These are phyloP conservation scores for Pleurotus tuoliensis DNA, from an alignment of 768 basidiomycete genomes.

Conservation along the genomic window DNA sequence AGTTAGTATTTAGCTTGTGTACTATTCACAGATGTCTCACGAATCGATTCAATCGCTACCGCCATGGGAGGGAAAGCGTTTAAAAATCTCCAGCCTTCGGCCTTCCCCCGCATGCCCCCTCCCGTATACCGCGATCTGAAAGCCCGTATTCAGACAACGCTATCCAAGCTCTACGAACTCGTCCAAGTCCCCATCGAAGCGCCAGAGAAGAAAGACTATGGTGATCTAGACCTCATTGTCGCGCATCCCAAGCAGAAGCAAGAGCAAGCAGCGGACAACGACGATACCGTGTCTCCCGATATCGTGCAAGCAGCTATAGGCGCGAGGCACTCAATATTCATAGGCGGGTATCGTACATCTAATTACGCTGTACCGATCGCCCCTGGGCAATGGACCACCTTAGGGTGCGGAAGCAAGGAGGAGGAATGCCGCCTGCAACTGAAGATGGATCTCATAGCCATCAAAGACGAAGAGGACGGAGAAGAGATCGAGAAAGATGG, in stretches of 20 bases:
- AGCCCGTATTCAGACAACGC: constrained; percentile 32
- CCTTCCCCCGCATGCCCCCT: constrained; percentile 63
- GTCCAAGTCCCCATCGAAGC: constrained; percentile 59
- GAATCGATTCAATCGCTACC: neutral
- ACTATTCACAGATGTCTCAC: neutral
- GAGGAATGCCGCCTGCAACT: constrained; percentile 18
- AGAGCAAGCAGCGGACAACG: constrained; percentile 9
- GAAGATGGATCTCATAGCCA: constrained; percentile 14
- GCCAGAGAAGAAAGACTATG: constrained; percentile 62
- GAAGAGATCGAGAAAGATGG: neutral
- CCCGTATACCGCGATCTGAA: constrained; percentile 50
- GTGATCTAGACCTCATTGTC: constrained; percentile 70
- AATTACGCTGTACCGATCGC: constrained; percentile 56
- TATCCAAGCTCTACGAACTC: constrained; percentile 43
- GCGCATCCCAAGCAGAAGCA: constrained; percentile 30
- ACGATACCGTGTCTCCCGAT: constrained; percentile 25
- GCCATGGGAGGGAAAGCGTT: constrained; percentile 75
- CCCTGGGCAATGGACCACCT: constrained; percentile 31
- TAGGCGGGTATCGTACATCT: constrained; percentile 53
- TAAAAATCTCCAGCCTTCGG: constrained; percentile 33
- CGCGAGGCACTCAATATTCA: constrained; percentile 41
- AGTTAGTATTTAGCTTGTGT: too few species aligned
- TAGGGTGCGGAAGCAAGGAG: constrained; percentile 27
- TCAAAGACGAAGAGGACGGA: neutral
- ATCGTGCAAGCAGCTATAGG: constrained; percentile 38